phyloP scores from a whole-genome alignment of 441 rosid species.

The Metrosideros polymorpha region DNA sequence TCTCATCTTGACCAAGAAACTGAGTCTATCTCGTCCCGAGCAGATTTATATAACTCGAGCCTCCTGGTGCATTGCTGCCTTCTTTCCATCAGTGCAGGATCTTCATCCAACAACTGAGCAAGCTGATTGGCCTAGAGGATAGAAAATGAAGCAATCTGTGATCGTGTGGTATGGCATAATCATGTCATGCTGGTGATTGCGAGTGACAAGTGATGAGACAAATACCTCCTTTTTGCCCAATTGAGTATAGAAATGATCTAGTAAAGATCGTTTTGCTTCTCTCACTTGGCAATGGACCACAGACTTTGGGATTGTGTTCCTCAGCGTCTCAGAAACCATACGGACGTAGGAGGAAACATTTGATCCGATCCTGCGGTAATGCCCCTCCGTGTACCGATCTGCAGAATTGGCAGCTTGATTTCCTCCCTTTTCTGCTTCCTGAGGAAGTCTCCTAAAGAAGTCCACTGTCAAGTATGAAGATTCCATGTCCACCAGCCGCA shows the following conservation, averaged over 20 bases:
- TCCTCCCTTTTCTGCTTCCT: not conserved
- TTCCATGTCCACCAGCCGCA: conserved; percentile 8
- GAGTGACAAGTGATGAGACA: not conserved
- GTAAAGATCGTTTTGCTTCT: conserved; percentile 2
- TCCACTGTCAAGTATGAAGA: conserved; percentile 5
- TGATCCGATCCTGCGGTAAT: conserved; percentile 4
- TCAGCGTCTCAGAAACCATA: conserved; percentile 1
- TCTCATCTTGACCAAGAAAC: not conserved
- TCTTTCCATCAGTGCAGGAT: conserved; percentile 4
- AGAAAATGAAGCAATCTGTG: not conserved
- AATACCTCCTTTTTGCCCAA: conserved; percentile 1
- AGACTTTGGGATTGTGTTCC: conserved; percentile 5
- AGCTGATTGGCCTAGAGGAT: not conserved
- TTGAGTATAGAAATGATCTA: conserved; percentile 1
- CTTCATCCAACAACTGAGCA: conserved; percentile 5
- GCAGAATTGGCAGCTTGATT: not conserved
- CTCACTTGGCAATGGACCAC: conserved; percentile 10
- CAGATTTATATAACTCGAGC: conserved; percentile 7
- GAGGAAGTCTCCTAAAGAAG: conserved; percentile 6
- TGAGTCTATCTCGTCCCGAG: conserved; percentile 9
- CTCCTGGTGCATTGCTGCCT: conserved; percentile 4
- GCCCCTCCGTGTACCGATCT: conserved; percentile 3
- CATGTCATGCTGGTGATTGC: not conserved
- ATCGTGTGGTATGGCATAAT: not conserved
- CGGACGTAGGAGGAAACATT: not conserved